phyloP scores from a whole-genome alignment of 2,329 filamentous ascomycete genomes.

The Periglandula ipomoeae region DNA sequence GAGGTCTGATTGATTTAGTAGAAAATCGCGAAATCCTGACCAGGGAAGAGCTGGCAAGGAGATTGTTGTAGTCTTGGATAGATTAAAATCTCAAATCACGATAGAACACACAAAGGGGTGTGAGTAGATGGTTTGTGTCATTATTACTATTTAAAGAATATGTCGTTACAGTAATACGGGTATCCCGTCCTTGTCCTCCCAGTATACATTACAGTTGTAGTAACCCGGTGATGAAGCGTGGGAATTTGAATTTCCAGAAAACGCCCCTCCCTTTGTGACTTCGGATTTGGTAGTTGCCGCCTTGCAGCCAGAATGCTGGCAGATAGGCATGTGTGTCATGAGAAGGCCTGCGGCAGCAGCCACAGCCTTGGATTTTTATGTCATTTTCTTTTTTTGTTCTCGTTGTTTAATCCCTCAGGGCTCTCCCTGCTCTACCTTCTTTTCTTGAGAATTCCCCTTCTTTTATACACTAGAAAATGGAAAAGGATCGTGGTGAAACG shows the following conservation, averaged over 20 bases:
- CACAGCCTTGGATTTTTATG: too few relatives aligned
- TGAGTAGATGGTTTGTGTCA: neutral
- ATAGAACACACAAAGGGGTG: neutral
- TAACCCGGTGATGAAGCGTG: neutral
- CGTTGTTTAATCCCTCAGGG: too few relatives aligned
- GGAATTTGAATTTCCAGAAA: neutral
- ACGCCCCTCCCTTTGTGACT: neutral
- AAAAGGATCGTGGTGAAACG: neutral
- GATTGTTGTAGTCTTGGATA: conserved; percentile 11
- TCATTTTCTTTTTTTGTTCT: neutral
- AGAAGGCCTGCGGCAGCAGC: neutral
- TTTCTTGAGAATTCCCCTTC: neutral
- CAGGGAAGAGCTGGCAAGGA: conserved; percentile 23
- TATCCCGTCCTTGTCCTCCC: neutral
- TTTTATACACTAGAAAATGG: neutral
- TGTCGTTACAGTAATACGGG: neutral
- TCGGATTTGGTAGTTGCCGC: neutral
- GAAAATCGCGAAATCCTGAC: conserved; percentile 24
- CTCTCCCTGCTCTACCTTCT: neutral
- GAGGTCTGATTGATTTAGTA: conserved; percentile 33
- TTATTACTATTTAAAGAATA: neutral
- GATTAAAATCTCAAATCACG: too few relatives aligned
- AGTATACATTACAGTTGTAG: neutral
- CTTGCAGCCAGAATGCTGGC: neutral
- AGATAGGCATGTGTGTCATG: neutral